Conservation (phyloP, 2,329 filamentous ascomycete genomes). For the Colletotrichum trifolii region DNA sequence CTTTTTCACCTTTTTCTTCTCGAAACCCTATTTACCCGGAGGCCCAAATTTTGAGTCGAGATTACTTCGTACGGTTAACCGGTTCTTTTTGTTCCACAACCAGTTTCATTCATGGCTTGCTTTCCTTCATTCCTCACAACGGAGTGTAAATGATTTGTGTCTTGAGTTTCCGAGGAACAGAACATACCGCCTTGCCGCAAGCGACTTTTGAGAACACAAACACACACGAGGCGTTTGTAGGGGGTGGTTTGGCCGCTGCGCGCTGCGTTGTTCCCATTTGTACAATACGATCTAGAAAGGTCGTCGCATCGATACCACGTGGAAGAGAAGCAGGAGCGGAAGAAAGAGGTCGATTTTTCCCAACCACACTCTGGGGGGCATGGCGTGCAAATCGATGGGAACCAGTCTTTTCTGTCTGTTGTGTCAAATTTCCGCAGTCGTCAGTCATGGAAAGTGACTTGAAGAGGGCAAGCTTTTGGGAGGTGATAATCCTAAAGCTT, state of each 20-base stretch:
- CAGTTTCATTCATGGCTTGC: constrained; percentile 8
- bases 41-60: constrained; percentile 21
- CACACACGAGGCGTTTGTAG: no score
- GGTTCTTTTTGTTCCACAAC: no score
- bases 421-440: not conserved
- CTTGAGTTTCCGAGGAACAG: not conserved
- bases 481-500: constrained; percentile 33
- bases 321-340: not conserved
- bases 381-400: constrained; percentile 18
- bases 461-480: constrained; percentile 13
- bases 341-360: not conserved
- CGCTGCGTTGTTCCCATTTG: not conserved
- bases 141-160: not conserved
- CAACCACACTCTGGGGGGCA: not conserved
- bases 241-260: no score
- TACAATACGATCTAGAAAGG: constrained; percentile 22
- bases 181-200: not conserved
- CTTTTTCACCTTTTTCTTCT: constrained; percentile 3
- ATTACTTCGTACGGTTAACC: constrained; percentile 3
- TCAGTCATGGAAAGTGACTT: not conserved
- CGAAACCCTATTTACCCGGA: constrained; percentile 17
- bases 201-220: not conserved
- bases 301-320: constrained; percentile 29
- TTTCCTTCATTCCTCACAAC: not conserved
- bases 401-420: not conserved